phyloP scores from a whole-genome alignment of 805 yeast species.

The Wickerhamiella domercqiae region DNA sequence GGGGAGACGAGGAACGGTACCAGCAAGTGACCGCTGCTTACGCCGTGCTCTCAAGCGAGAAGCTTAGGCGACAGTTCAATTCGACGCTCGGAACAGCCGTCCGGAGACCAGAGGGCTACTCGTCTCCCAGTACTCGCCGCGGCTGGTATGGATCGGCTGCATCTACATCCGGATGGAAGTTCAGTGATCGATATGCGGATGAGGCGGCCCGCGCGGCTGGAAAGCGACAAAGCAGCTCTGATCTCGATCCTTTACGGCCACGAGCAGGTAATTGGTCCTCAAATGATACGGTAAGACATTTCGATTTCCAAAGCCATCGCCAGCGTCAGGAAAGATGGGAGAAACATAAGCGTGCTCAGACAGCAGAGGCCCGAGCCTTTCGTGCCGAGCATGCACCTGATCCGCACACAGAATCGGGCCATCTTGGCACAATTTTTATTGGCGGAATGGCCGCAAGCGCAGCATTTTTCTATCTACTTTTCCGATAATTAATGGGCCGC shows the following conservation, averaged over 20 bases:
- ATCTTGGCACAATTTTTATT: neutral
- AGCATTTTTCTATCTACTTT: constrained; percentile 9
- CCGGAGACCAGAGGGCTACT: constrained; percentile 18
- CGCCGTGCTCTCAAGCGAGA: constrained; percentile 38
- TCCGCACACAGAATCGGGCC: neutral
- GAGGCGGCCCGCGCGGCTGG: constrained; percentile 9
- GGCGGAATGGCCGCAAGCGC: constrained; percentile 9
- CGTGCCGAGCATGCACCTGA: neutral
- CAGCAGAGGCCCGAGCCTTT: neutral
- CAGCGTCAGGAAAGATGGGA: constrained; percentile 22
- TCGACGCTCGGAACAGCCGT: constrained; percentile 16
- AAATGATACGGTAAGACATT: constrained; percentile 25
- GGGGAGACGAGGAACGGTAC: constrained; percentile 26
- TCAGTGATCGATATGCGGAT: constrained; percentile 4
- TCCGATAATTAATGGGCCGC: constrained; percentile 8
- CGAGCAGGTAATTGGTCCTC: constrained; percentile 8
- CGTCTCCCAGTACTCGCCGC: constrained; percentile 1
- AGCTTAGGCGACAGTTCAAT: constrained; percentile 37
- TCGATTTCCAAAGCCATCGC: constrained; percentile 23
- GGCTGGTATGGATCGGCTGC: constrained; percentile 11
- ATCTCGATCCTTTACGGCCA: constrained; percentile 19
- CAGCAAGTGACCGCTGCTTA: constrained; percentile 54
- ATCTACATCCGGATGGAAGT: constrained; percentile 9
- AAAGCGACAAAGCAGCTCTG: constrained; percentile 9
- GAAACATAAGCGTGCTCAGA: constrained; percentile 11